A percentile compares a stretch with the other conserved stretches of the same genome.
Conservation (phyloP, 768 basidiomycete genomes). For the Termitomyces sp. region DNA sequence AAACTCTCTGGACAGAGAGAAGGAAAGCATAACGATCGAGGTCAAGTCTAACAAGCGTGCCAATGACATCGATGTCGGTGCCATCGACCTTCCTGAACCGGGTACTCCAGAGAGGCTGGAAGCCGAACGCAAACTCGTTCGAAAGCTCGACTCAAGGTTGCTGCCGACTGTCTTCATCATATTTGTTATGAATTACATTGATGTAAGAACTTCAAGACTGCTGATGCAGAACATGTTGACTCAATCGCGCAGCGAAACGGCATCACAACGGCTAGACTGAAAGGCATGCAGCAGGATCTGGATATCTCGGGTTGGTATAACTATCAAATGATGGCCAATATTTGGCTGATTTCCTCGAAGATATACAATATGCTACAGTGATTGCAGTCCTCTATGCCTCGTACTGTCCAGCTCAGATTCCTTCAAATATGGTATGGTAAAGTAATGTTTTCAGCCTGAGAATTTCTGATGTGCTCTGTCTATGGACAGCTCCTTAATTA, state of each 20-base stretch:
- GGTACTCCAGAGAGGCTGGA: constrained; percentile 26
- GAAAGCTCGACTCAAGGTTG: constrained; percentile 51
- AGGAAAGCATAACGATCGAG: constrained; percentile 14
- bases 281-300: constrained; percentile 47
- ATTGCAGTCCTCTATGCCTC: constrained; percentile 52
- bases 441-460: constrained; percentile 2
- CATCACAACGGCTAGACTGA: constrained; percentile 43
- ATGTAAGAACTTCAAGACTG: constrained; percentile 32
- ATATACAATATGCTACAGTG: constrained; percentile 47
- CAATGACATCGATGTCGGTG: neutral
- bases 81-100: constrained; percentile 12
- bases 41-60: neutral
- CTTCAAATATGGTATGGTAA: constrained; percentile 57
- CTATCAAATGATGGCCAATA: neutral
- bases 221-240: neutral
- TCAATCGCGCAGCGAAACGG: constrained; percentile 34
- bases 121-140: constrained; percentile 41
- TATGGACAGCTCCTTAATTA: constrained; percentile 44
- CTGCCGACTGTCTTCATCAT: constrained; percentile 55
- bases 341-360: constrained; percentile 25
- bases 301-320: constrained; percentile 32
- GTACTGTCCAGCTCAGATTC: constrained; percentile 61
- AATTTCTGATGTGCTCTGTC: neutral
- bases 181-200: constrained; percentile 65
- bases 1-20: constrained; percentile 11